Evolutionary conservation across 1,139 yeast species (phyloP).

Genomic region (Pichia sp.): DNA sequence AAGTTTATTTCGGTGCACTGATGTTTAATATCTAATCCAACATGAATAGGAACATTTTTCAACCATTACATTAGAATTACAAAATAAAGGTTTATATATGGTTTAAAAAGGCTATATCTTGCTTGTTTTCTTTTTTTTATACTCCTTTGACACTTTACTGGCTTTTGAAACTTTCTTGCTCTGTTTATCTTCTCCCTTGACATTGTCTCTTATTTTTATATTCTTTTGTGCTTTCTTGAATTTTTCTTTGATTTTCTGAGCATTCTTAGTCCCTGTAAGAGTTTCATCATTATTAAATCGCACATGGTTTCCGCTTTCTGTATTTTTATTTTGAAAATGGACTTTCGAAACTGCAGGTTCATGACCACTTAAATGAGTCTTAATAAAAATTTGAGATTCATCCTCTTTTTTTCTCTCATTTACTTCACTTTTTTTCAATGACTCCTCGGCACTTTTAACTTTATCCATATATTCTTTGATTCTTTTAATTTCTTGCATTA

Average conservation of each 20-base stretch:
- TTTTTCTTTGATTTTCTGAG: too few species aligned
- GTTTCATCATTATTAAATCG: slow-evolving; percentile 2
- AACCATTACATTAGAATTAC: too few species aligned
- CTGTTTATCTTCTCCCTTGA: too few species aligned
- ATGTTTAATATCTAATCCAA: not conserved
- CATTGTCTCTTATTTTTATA: not conserved
- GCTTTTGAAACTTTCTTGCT: too few species aligned
- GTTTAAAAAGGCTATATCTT: too few species aligned
- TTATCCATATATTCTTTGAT: slow-evolving; percentile 65
- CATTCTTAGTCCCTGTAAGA: too few species aligned
- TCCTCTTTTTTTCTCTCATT: slow-evolving; percentile 17
- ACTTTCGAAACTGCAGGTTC: slow-evolving; percentile 55
- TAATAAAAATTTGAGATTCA: slow-evolving; percentile 37
- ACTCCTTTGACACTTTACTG: too few species aligned
- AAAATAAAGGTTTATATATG: too few species aligned
- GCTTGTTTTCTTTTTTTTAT: too few species aligned
- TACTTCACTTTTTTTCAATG: slow-evolving; percentile 22
- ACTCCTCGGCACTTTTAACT: slow-evolving; percentile 40
- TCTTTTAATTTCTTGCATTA: slow-evolving; percentile 64
- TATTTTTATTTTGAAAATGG: slow-evolving; percentile 42
- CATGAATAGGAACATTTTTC: too few species aligned
- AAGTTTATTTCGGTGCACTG: not conserved
- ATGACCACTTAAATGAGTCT: slow-evolving; percentile 38
- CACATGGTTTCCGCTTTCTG: not conserved
- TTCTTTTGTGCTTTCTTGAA: not conserved